Evolutionary conservation across 2,329 filamentous ascomycete genomes (phyloP), one percentile per base, ranked within the genome.

Genomic region (Arthrinium puccinioides): DNA sequence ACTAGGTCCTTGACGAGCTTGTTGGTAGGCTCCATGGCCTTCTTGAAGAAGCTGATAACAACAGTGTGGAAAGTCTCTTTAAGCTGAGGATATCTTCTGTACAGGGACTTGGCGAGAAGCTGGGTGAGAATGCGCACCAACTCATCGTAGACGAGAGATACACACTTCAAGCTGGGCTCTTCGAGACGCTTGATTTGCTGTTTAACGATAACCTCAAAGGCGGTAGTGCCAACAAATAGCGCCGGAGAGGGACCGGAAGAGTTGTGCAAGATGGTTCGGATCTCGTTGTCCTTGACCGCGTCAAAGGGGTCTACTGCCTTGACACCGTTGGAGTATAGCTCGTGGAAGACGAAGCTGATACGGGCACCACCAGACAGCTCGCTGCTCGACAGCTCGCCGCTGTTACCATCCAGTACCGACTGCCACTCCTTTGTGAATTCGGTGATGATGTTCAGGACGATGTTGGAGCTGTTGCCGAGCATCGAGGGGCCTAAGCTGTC

Each of bases 331-430:
- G 88, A 83, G 66, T 98, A 98, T 13, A 98, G 74, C 63, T 98
- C 92, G 65, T 98, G 92, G 76, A 97, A 98, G 31, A 98, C 92
- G 57, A 98, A 98, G 59, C 88, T 95, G 61, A 98, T 98, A 77
- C 92, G 84, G 37, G 92, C 92, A 69, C 92, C 92, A 45, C 92
- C 92, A 6, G 92, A 97, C 44, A 98, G 74, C 62, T 98, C 92
- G 2, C 85, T 77, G 64, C 87, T 95, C 18, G 92, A 97, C 4
- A 98, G 73, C 62, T 98, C 92, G 46, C 87, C 87, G 65, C 94
- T 97, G 66, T 95, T 95, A 51, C 92, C 92, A 50, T 98, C 94
- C 42, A 98, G 66, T 16, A 98, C 87, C 16, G 89, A 95, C 52
- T 90, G 80, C 77, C 94, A 98, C 61, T 98, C 92, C 56, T 94